Percentiles rank a stretch among this genome's conserved stretches.
These are phyloP conservation scores for Ophiostoma himal-ulmi DNA, from an alignment of 2,329 filamentous ascomycete genomes.

Conservation along the genomic window DNA sequence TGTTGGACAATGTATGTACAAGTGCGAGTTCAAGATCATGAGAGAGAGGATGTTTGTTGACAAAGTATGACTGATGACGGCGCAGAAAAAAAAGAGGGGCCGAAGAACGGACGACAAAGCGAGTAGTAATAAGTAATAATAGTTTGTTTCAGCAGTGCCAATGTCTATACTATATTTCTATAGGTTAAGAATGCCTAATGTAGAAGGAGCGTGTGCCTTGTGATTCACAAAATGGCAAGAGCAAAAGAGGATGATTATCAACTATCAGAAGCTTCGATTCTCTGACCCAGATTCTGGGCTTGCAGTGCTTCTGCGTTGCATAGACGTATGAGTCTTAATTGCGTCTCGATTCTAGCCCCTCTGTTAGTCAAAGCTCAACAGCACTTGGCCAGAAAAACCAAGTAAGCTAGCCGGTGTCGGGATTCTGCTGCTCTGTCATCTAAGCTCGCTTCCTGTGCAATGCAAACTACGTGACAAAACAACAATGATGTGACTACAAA, in stretches of 20 bases:
- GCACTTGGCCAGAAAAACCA: not conserved
- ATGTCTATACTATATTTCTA: not conserved
- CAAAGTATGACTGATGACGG: slow-evolving; percentile 8
- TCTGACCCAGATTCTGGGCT: not conserved
- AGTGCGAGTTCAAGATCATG: not conserved
- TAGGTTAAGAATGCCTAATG: not conserved
- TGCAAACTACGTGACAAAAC: not conserved
- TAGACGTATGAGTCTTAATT: not conserved
- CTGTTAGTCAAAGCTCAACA: slow-evolving; percentile 15
- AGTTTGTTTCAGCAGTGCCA: not conserved
- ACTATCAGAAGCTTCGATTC: not conserved
- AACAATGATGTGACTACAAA: not conserved
- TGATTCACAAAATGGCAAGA: not conserved
- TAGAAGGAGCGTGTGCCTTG: not conserved
- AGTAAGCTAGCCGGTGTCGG: slow-evolving; percentile 20
- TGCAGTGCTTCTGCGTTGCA: not conserved
- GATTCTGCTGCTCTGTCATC: not conserved
- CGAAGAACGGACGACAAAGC: slow-evolving; percentile 9
- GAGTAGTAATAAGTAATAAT: not conserved
- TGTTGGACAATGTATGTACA: not conserved
- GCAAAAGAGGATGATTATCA: not conserved
- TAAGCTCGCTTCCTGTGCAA: not conserved
- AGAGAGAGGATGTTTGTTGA: not conserved
- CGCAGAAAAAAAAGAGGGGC: slow-evolving; percentile 15
- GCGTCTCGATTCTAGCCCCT: slow-evolving; percentile 14